phyloP scores from a whole-genome alignment of 768 basidiomycete genomes.

The Boletus rubescentipes region DNA sequence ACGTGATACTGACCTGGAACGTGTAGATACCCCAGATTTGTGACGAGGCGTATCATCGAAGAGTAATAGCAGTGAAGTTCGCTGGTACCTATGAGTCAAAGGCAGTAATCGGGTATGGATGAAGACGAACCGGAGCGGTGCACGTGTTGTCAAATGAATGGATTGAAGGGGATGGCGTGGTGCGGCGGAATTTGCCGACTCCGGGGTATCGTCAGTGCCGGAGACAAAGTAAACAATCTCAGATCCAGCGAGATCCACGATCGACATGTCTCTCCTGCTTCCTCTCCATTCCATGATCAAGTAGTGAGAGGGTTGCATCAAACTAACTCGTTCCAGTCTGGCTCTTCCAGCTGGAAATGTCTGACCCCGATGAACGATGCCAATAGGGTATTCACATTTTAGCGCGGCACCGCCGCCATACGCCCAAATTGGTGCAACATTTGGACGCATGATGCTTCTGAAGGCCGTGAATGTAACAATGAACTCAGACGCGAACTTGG shows the following conservation, averaged over 20 bases:
- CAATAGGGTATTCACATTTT: not conserved
- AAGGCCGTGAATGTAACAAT: slow-evolving; percentile 1
- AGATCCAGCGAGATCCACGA: slow-evolving; percentile 27
- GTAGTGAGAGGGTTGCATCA: not conserved
- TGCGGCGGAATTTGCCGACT: slow-evolving; percentile 27
- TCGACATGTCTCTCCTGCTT: slow-evolving; percentile 1
- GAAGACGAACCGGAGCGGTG: slow-evolving; percentile 7
- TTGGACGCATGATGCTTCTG: slow-evolving; percentile 4
- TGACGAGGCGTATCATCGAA: not conserved
- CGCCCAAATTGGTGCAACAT: slow-evolving; percentile 11
- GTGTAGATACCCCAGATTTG: not conserved
- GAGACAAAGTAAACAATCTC: slow-evolving; percentile 32
- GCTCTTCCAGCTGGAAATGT: not conserved
- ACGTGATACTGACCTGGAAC: too few relatives aligned
- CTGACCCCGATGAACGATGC: not conserved
- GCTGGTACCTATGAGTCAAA: not conserved
- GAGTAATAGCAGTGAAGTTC: not conserved
- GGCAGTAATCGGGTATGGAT: slow-evolving; percentile 18
- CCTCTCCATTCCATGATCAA: not conserved
- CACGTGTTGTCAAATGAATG: slow-evolving; percentile 2
- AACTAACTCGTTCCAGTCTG: not conserved
- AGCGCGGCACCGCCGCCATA: slow-evolving; percentile 16
- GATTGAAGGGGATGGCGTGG: slow-evolving; percentile 2
- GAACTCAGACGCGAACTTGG: not conserved
- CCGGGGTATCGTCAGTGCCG: slow-evolving; percentile 34